Percentiles rank a stretch among this genome's conserved stretches.
These are phyloP conservation scores for Cetraspora pellucida DNA, from an alignment of 192 early-diverging fungal genomes.

Conservation along the genomic window DNA sequence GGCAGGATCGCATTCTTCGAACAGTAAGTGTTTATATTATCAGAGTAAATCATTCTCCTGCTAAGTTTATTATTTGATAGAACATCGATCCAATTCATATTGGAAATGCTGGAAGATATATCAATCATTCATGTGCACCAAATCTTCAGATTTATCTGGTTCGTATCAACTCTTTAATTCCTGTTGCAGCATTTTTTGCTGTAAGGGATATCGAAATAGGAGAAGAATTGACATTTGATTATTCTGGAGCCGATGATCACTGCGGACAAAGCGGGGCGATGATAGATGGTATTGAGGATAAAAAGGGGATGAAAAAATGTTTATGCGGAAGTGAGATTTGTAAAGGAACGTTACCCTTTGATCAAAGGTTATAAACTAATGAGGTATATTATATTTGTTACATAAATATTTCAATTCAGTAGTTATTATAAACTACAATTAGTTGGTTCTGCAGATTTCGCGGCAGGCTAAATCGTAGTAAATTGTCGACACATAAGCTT, in stretches of 20 bases:
- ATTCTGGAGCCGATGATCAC: not conserved
- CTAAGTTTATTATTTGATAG: slow-evolving; percentile 12
- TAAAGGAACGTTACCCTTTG: slow-evolving; percentile 19
- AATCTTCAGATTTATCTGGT: slow-evolving; percentile 22
- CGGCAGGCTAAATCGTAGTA: too few relatives aligned
- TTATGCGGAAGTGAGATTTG: slow-evolving; percentile 28
- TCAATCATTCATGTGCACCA: slow-evolving; percentile 31
- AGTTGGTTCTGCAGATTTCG: too few relatives aligned
- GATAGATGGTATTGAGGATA: not conserved
- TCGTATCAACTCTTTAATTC: slow-evolving; percentile 24
- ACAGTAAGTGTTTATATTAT: slow-evolving; percentile 15
- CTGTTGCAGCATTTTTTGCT: slow-evolving; percentile 23
- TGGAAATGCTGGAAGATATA: slow-evolving; percentile 24
- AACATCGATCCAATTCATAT: slow-evolving; percentile 26
- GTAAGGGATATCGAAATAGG: not conserved
- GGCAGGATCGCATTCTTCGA: slow-evolving; percentile 20
- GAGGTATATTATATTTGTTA: too few relatives aligned
- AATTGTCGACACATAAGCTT: too few relatives aligned
- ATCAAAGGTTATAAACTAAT: slow-evolving; percentile 28
- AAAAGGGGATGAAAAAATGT: slow-evolving; percentile 9
- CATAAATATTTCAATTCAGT: too few relatives aligned
- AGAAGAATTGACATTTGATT: slow-evolving; percentile 31
- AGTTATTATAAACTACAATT: too few relatives aligned
- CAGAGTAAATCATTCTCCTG: too few relatives aligned
- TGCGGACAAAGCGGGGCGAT: not conserved